Base-by-base conservation (phyloP, 75 land plant species). In the Azolla pinnata region DNA sequence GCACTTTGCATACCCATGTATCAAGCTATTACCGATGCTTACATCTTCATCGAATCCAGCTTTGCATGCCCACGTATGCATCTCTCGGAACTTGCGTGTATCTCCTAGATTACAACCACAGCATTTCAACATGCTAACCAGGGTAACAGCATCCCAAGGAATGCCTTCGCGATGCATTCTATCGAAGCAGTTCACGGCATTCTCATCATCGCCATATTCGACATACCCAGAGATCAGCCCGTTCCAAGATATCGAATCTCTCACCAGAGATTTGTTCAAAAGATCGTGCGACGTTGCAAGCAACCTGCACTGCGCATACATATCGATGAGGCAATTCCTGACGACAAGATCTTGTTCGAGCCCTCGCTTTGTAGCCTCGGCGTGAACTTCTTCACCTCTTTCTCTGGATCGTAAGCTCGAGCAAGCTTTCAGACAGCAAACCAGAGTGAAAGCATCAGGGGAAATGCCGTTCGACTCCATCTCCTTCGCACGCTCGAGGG, bases 181-280 rank as follows among this genome's bases (percentile, higher is more conserved):
- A 4, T 38, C 24, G 28, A 44, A 61, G 8, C 18, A 21, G 31
- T 45, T 1, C 2, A 61, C 25, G 1, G 53, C 63, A 4, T 29
- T 23, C 26, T 23, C 63, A 44, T 54, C 56, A 23, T 1, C 19
- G 16, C 63, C 54, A 31, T 16, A 9, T 17, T 69, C 68, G 33
- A 65, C 72, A 32, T 47, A 75, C 3, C 71, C 73, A 9, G 61
- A 49, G 4, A 75, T 75, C 64, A 75, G 54, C 19, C 61, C 65
- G 40, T 65, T 69, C 78, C 78, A 75, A 4, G 73, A 69, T 2
- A 69, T 47, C 2, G 63, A 54, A 45, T 75, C 49, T 4, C 49
- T 18, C 2, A 4, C n/a, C 17, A 23, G 17, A 46, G 21, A 23
- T 2, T 23, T 46, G 49, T 4, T 18, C n/a, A 46, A 46, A 2